Evolutionary conservation across 23 red algal genomes (phyloP).

Genomic region (Porphyridium purpureum): DNA sequence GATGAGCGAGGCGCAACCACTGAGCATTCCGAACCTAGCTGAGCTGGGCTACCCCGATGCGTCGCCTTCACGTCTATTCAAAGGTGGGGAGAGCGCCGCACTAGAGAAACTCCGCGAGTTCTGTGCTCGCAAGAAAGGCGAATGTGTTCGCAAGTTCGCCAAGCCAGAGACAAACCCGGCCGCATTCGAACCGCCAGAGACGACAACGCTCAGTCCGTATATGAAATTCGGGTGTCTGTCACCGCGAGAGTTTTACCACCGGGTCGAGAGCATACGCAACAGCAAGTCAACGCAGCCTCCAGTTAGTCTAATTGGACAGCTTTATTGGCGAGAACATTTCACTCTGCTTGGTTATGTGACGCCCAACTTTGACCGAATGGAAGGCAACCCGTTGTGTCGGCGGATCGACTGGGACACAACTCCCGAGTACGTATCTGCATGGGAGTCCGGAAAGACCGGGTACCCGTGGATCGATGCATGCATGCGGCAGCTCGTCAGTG

Average conservation of each 20-base stretch:
- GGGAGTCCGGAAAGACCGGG: constrained; percentile 67
- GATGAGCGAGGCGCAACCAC: not conserved
- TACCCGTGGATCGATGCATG: constrained; percentile 91
- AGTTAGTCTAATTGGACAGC: constrained; percentile 68
- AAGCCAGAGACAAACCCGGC: constrained; percentile 75
- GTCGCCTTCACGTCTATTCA: not conserved
- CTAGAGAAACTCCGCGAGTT: constrained; percentile 31
- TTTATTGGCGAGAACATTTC: constrained; percentile 88
- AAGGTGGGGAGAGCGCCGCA: constrained; percentile 62
- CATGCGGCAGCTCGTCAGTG: constrained; percentile 70
- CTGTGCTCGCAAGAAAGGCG: constrained; percentile 11
- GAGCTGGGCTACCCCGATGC: constrained; percentile 18
- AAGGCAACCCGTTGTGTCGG: constrained; percentile 63
- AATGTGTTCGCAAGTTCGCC: constrained; percentile 25
- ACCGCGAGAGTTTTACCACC: constrained; percentile 18
- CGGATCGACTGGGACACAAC: constrained; percentile 58
- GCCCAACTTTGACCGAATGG: constrained; percentile 72
- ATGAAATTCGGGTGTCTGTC: constrained; percentile 62
- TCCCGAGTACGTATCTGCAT: constrained; percentile 14
- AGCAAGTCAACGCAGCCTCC: constrained; percentile 12
- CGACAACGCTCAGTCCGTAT: constrained; percentile 75
- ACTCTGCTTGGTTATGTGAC: constrained; percentile 22
- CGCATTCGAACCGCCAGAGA: constrained; percentile 22
- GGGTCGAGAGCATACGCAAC: constrained; percentile 12
- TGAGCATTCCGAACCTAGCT: constrained; percentile 4